Conservation (phyloP, 257 asterid genomes). For the Haberlea rhodopensis region DNA sequence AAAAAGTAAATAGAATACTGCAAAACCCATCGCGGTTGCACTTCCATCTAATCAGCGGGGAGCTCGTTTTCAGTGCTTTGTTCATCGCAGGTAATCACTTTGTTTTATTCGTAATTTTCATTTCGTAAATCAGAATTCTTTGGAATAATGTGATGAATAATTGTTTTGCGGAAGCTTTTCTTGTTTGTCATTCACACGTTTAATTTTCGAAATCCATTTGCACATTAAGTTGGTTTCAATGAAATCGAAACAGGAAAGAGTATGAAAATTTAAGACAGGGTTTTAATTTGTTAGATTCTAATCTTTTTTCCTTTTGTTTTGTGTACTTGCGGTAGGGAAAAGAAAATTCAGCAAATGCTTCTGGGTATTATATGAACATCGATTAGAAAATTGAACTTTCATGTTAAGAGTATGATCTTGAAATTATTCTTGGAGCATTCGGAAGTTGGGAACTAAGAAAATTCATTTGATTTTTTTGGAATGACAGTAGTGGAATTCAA, state of each 20-base stretch:
- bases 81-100: too few species aligned
- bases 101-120: too few species aligned
- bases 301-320: not conserved
- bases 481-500: too few species aligned
- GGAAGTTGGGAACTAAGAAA: not conserved
- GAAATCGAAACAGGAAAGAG: not conserved
- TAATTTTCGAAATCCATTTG: not conserved
- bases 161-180: not conserved
- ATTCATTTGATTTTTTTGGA: too few species aligned
- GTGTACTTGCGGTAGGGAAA: not conserved
- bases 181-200: not conserved
- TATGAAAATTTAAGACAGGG: not conserved
- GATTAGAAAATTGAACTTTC: not conserved
- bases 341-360: not conserved
- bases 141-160: not conserved
- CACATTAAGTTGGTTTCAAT: not conserved
- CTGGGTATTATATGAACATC: too few species aligned
- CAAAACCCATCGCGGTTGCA: too few species aligned
- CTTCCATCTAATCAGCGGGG: too few species aligned
- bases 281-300: not conserved
- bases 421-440: not conserved
- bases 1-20: too few species aligned
- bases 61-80: too few species aligned
- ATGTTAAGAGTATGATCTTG: not conserved
- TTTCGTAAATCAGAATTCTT: not conserved